Evolutionary conservation across 192 early-diverging fungal species (phyloP).

Genomic region (Physocladia obscura): DNA sequence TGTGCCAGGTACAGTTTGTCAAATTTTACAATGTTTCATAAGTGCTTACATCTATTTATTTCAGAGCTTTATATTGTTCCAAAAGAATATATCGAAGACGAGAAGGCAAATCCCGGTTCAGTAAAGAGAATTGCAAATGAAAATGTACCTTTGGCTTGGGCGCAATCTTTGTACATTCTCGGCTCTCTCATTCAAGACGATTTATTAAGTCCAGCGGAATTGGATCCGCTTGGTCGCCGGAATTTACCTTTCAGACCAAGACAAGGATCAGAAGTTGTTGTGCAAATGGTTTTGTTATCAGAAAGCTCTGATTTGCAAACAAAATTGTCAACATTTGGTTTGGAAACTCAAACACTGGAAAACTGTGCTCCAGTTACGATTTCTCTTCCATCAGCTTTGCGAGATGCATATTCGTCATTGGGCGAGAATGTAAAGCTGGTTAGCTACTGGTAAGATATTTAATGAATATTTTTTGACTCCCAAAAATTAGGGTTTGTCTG

Average conservation of each 20-base stretch:
- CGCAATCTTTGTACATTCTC: slow-evolving; percentile 76
- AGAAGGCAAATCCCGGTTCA: slow-evolving; percentile 65
- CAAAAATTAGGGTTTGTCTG: slow-evolving; percentile 65
- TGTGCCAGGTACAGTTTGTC: slow-evolving; percentile 30
- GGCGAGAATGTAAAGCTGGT: slow-evolving; percentile 76
- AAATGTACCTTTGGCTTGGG: slow-evolving; percentile 86
- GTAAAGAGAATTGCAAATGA: slow-evolving; percentile 77
- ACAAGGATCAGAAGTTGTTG: slow-evolving; percentile 58
- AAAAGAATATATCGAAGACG: slow-evolving; percentile 66
- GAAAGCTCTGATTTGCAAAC: slow-evolving; percentile 73
- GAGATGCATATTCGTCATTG: slow-evolving; percentile 72
- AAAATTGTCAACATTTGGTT: slow-evolving; percentile 67
- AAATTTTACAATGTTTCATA: neutral
- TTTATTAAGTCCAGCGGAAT: slow-evolving; percentile 71
- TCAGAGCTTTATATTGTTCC: slow-evolving; percentile 81
- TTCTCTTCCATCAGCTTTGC: slow-evolving; percentile 69
- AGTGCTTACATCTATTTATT: slow-evolving; percentile 55
- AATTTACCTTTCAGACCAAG: slow-evolving; percentile 54
- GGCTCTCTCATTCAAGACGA: slow-evolving; percentile 76
- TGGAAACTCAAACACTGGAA: slow-evolving; percentile 79
- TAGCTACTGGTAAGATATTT: slow-evolving; percentile 1
- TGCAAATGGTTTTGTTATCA: slow-evolving; percentile 76
- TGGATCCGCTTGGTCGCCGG: slow-evolving; percentile 80
- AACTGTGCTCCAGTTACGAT: slow-evolving; percentile 70
- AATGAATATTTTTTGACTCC: neutral